Base-by-base conservation (phyloP, 2,329 filamentous ascomycete genomes). In the Colletotrichum spinosum region DNA sequence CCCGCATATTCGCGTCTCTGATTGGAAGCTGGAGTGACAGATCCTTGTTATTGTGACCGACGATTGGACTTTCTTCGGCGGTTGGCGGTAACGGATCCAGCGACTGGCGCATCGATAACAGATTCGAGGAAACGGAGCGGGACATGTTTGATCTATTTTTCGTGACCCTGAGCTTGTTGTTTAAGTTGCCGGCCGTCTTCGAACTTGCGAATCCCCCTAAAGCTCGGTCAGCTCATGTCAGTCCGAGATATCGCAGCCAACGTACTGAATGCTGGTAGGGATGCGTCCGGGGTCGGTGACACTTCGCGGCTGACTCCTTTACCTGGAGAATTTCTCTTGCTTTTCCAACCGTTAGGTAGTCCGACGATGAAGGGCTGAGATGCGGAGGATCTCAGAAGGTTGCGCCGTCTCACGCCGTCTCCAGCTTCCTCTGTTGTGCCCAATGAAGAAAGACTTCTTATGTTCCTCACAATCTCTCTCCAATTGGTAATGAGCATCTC, bases 401-500 rank as follows among this genome's bases (percentile, higher is more conserved):
- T 55, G 66, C 44, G 52, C 51, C 69, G 49, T 64, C 62, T 39
- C 51, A 60, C 13, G 52, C 56, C 38, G 42, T 59, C 15, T 65
- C 33, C 13, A 57, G 69, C 57, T 42, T 73, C 34, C 57, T 67
- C 68, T 25, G 15, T 48, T 37, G 57, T 49, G 48, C 69, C 74
- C 54, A 80, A 69, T 8, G 76, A 74, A 10, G 75, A 76, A 2
- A 89, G 71, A 46, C 77, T 81, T 61, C 79, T 84, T 79, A 91
- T 83, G 61, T 91, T 85, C 44, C 82, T 79, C 48, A 90, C 86
- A 10, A 90, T 81, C 52, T 90, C 87, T 63, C 85, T 80, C 90
- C 89, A 92, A 67, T 90, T 83, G 1, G 83, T 78, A 53, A 91
- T 86, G 6, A 92, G 77, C 88, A 91, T 90, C 72, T 90, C 87